Evolutionary conservation across 2,329 filamentous ascomycete species (phyloP), one percentile per base, ranked within the genome.

Genomic region (Sclerotinia subarctica): DNA sequence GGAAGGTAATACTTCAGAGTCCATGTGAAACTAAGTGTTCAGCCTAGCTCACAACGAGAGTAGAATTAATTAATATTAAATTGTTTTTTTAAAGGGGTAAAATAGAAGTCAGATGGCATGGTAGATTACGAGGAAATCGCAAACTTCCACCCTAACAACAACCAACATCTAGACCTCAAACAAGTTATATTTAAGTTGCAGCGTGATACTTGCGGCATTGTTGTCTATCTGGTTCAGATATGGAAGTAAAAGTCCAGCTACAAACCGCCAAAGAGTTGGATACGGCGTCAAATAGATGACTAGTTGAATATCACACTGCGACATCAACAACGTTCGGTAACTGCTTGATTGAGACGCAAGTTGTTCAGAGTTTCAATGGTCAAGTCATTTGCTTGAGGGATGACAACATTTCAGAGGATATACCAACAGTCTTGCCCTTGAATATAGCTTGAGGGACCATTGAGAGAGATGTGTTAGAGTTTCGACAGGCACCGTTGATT

Each of bases 141-240:
- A 15, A 4, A 6, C 5, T 17, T 47, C 1, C 11, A 47, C 26
- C 19, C 17, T 32, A 24, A n/a, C 19, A 44, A 59, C 2, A 32
- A 15, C 42, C 26, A 35, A 32, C 26, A 54, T 54, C 15, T 19
- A 54, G 6, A 11, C 17, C 26, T 2, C 17, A 2, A n/a, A 1
- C 2, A 47, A 17, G 26, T 47, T 19, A 32, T 1, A 5, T 8
- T n/a, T n/a, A 1, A 5, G 24, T 2, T 0, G 26, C n/a, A 5
- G 19, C 4, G 1, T 15, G 10, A 29, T 26, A n/a, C 13, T 6
- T 10, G 42, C 10, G 5, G 19, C 10, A 17, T 59, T 32, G 2
- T 32, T 29, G 13, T 19, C 17, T 21, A 47, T 6, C 29, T 35
- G 29, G 7, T 8, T 47, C 57, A 32, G 15, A 49, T 17, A 19